phyloP scores from a whole-genome alignment of 257 asterid species.

The Mitragyna speciosa region DNA sequence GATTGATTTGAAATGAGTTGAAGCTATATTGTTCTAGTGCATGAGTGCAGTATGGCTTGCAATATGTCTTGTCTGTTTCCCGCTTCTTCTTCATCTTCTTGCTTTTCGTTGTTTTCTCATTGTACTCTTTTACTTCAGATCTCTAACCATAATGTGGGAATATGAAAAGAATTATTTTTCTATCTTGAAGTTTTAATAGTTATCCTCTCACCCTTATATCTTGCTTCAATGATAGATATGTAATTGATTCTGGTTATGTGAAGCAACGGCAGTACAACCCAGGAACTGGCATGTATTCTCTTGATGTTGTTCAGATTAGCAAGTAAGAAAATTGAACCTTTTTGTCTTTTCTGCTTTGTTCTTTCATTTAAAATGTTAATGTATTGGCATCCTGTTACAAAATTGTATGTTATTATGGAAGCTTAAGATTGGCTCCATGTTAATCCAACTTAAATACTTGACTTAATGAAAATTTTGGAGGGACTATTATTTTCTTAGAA shows the following conservation, averaged over 20 bases:
- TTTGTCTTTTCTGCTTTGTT: background rate
- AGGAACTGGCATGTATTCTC: slow-evolving; percentile 94
- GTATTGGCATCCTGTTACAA: background rate
- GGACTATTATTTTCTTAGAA: background rate
- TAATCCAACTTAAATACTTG: background rate
- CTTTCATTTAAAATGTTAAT: background rate
- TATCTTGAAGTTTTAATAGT: background rate
- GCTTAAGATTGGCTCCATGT: background rate
- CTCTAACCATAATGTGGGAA: background rate
- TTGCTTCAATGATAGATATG: slow-evolving; percentile 59
- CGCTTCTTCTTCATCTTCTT: background rate
- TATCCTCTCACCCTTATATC: slow-evolving; percentile 11
- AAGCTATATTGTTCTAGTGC: background rate
- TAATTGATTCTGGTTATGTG: slow-evolving; percentile 90
- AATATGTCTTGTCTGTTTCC: background rate
- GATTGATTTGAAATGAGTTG: background rate
- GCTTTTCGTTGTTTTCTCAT: background rate
- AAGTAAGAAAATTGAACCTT: slow-evolving; percentile 50
- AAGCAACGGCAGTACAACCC: slow-evolving; percentile 97
- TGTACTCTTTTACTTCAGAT: background rate
- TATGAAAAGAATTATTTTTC: background rate
- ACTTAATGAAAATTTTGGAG: background rate
- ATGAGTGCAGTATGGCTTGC: background rate
- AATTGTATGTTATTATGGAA: background rate
- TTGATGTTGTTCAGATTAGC: slow-evolving; percentile 92